A percentile compares a stretch with the other conserved stretches of the same genome.
phyloP scores from a whole-genome alignment of 352 stramenopile genomes.

The Paralagenidium karlingii region DNA sequence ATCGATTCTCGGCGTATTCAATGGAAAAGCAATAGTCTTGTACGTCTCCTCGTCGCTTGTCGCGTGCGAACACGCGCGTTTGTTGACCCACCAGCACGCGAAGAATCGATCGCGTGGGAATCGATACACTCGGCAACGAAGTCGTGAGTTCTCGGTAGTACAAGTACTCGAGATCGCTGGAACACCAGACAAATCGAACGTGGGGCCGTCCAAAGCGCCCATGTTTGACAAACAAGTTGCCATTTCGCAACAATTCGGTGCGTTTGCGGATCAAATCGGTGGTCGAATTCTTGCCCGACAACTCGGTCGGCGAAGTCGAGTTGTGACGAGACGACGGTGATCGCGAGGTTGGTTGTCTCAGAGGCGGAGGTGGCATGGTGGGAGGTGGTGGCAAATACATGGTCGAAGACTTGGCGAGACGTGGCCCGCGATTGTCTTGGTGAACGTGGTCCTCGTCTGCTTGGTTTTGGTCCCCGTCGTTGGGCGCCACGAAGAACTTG shows the following conservation, averaged over 20 bases:
- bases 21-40: slow-evolving; percentile 62
- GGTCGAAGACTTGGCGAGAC: background rate
- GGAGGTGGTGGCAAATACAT: too few relatives aligned
- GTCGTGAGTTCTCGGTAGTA: slow-evolving; percentile 53
- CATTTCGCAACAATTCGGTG: slow-evolving; percentile 58
- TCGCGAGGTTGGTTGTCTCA: too few relatives aligned
- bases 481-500: background rate
- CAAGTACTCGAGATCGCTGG: slow-evolving; percentile 53
- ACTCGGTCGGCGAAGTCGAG: background rate
- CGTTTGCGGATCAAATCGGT: slow-evolving; percentile 49
- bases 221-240: slow-evolving; percentile 71
- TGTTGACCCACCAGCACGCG: slow-evolving; percentile 28
- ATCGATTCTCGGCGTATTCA: slow-evolving; percentile 59
- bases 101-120: slow-evolving; percentile 33
- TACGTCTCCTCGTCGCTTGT: slow-evolving; percentile 10
- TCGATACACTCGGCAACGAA: slow-evolving; percentile 30
- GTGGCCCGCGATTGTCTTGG: background rate
- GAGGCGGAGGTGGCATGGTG: too few relatives aligned
- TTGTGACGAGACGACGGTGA: too few relatives aligned
- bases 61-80: slow-evolving; percentile 51
- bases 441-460: background rate
- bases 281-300: slow-evolving; percentile 1
- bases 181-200: slow-evolving; percentile 74
- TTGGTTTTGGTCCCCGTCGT: background rate
- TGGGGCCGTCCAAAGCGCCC: slow-evolving; percentile 59